phyloP scores from a whole-genome alignment of 148 eudicot genomes.

The Chenopodium album region DNA sequence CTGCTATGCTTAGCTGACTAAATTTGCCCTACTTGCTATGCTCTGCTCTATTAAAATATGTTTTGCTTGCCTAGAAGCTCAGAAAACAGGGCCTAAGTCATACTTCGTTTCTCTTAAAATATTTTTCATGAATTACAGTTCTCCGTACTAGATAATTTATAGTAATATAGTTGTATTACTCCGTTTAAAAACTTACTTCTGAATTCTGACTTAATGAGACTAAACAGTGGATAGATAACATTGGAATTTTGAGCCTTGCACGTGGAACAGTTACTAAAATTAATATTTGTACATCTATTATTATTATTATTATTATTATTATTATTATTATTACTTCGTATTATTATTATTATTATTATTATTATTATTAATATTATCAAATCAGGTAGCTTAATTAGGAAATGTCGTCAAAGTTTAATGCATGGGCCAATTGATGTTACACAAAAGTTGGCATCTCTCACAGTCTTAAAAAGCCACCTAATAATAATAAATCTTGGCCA shows the following conservation, averaged over 20 bases:
- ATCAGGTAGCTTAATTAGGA: not conserved
- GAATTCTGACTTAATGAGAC: too few relatives aligned
- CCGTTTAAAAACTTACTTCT: too few relatives aligned
- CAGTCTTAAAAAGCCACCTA: not conserved
- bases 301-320: not conserved
- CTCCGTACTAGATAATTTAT: too few relatives aligned
- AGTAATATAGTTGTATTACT: too few relatives aligned
- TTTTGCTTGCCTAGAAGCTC: too few relatives aligned
- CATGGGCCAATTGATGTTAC: constrained; percentile 19
- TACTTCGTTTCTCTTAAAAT: too few relatives aligned
- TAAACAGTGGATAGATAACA: not conserved
- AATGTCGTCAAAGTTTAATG: not conserved
- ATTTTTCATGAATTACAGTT: too few relatives aligned
- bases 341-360: too few relatives aligned
- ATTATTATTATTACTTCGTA: not conserved
- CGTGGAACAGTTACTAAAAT: constrained; percentile 1
- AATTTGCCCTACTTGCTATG: too few relatives aligned
- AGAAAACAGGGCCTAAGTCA: too few relatives aligned
- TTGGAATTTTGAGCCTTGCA: not conserved
- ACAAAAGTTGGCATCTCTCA: constrained; percentile 15
- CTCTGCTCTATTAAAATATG: too few relatives aligned
- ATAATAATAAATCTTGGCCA: not conserved
- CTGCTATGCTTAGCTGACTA: too few relatives aligned
- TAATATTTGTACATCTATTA: not conserved
- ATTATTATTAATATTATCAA: not conserved